Conservation (phyloP, 305 asterid species). For the Coffea humblotiana region DNA sequence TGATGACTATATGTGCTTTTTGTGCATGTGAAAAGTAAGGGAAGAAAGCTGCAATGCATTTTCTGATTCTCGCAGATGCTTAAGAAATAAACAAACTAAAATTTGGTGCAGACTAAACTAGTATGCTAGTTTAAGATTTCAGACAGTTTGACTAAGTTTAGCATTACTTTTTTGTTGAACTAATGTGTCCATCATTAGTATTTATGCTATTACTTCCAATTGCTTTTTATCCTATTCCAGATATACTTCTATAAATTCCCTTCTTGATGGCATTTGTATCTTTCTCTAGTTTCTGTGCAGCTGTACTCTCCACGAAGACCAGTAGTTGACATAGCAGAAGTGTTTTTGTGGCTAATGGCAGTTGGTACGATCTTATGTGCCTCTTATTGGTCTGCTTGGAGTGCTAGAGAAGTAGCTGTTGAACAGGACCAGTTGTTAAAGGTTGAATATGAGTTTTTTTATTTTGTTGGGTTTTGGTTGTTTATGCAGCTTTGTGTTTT, state of each 20-base stretch:
- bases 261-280: constrained; percentile 3
- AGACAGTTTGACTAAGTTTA: background rate
- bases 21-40: background rate
- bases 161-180: background rate
- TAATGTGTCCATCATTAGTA: background rate
- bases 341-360: constrained; percentile 93
- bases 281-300: constrained; percentile 70
- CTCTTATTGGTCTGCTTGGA: constrained; percentile 96
- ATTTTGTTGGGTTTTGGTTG: constrained; percentile 3
- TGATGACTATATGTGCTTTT: background rate
- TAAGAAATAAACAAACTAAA: background rate
- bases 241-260: background rate
- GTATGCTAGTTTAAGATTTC: background rate
- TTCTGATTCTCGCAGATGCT: background rate
- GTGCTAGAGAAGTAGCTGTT: constrained; percentile 78
- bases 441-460: constrained; percentile 40
- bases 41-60: background rate
- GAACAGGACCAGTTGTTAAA: constrained; percentile 79
- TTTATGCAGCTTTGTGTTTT: constrained; percentile 14
- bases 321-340: constrained; percentile 88
- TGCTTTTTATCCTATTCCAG: background rate
- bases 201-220: background rate
- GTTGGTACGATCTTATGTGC: constrained; percentile 89
- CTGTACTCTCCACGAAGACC: constrained; percentile 91
- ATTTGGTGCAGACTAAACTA: background rate